Base-by-base conservation (phyloP, 257 asterid genomes). In the Penstemon newberryi region DNA sequence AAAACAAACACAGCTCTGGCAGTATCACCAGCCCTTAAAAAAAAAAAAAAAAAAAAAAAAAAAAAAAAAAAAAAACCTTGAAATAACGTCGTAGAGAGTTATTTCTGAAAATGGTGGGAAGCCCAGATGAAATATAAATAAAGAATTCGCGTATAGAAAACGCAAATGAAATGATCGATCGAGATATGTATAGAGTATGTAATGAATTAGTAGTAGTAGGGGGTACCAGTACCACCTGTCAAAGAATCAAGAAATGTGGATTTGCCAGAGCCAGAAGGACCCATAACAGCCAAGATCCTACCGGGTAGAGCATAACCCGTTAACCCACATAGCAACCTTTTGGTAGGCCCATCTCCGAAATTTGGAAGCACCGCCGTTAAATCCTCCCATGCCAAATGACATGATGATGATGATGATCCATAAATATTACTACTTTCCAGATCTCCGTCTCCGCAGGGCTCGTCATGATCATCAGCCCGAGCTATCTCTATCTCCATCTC, bases 211-310 rank as follows among this genome's bases (percentile, higher is more conserved):
- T 25, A 25, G 33, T 25, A 25, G 18, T 15, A 15, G 18, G 18
- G 18, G n/a, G n/a, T n/a, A n/a, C n/a, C n/a, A n/a, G n/a, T n/a
- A n/a, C n/a, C 0, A 86, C 96, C 97, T 83, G 97, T 89, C 43
- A 87, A 71, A 52, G 92, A 78, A 73, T 89, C 96, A 15, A 89
- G 89, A 60, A 91, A 85, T 0, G 96, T 88, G 66, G 97, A 90
- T 52, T 90, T 91, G 66, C 97, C 96, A 67, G 96, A 89, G 40
- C 96, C 98, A 49, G 96, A 92, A 79, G 98, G 96, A 72, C 98
- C 98, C 95, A 92, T 87, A 9, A 87, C 91, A 19, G 96, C 98
- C 92, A 88, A 68, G 79, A 89, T 85, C 66, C 93, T 63, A 18
- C 96, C 96, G 39, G 98, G 96, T 41, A 77, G 79, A 47, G 98